Percentiles rank a stretch among this genome's conserved stretches.
Evolutionary conservation across 108 stramenopile genomes (phyloP).

Genomic region (Stephanodiscus minutulus): DNA sequence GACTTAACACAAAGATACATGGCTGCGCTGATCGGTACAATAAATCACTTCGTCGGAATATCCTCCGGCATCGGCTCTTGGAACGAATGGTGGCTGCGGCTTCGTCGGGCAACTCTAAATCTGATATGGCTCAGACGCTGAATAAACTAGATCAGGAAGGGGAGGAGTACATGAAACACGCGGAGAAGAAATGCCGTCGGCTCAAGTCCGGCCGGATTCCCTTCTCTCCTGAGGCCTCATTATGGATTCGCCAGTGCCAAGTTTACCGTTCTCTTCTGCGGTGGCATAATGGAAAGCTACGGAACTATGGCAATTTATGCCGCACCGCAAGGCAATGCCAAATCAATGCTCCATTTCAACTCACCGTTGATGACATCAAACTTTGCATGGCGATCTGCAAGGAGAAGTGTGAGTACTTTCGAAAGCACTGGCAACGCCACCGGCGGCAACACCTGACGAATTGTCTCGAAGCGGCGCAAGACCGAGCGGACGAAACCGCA

Average conservation of each 20-base stretch:
- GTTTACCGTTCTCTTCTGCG: constrained; percentile 19
- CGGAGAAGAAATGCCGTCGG: constrained; percentile 31
- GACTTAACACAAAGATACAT: constrained; percentile 12
- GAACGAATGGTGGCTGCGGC: not conserved
- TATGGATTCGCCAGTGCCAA: constrained; percentile 27
- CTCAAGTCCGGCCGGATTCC: constrained; percentile 26
- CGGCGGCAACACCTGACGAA: constrained; percentile 13
- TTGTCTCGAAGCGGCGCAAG: constrained; percentile 4
- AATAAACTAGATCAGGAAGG: not conserved
- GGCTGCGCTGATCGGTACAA: constrained; percentile 7
- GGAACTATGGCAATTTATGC: constrained; percentile 22
- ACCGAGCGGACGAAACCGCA: constrained; percentile 1
- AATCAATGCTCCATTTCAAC: constrained; percentile 3
- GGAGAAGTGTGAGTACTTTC: constrained; percentile 21
- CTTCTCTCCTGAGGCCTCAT: constrained; percentile 11
- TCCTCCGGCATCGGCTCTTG: constrained; percentile 8
- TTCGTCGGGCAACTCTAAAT: not conserved
- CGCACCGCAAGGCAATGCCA: constrained; percentile 4
- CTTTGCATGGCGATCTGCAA: constrained; percentile 9
- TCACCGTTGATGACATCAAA: not conserved
- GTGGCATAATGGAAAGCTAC: constrained; percentile 3
- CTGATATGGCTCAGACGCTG: not conserved
- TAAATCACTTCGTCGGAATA: not conserved
- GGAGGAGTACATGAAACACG: constrained; percentile 8
- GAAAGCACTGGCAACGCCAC: constrained; percentile 7